Percentiles rank a stretch among this genome's conserved stretches.
These are phyloP conservation scores for Protostelium mycophagum DNA, from an alignment of 78 protist genomes.

Conservation along the genomic window DNA sequence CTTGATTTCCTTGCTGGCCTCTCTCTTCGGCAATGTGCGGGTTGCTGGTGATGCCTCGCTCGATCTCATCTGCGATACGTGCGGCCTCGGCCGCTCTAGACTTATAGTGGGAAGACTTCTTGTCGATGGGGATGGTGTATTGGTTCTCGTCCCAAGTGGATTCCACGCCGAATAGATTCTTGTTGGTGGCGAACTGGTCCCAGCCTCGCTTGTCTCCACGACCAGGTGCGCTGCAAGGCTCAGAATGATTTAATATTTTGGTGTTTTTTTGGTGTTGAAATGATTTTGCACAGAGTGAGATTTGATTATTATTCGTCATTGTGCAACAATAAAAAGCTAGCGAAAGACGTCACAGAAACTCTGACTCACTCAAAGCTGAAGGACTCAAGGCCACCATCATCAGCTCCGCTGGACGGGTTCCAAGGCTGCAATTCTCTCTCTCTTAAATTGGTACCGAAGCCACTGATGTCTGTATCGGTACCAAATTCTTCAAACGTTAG, in stretches of 20 bases:
- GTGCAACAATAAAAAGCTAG: background rate
- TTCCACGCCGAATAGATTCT: conserved; percentile 31
- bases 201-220: conserved; percentile 6
- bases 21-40: conserved; percentile 65
- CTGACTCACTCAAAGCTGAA: background rate
- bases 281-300: background rate
- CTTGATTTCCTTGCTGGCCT: conserved; percentile 8
- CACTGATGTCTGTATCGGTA: conserved; percentile 58
- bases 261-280: too few species aligned
- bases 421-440: conserved; percentile 47
- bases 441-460: conserved; percentile 29
- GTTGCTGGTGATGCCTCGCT: conserved; percentile 44
- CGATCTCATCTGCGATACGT: conserved; percentile 57
- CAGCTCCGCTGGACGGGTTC: background rate
- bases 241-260: background rate
- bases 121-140: conserved; percentile 50
- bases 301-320: background rate
- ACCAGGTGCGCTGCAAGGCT: background rate
- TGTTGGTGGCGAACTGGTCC: conserved; percentile 75
- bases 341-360: too few species aligned
- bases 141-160: conserved; percentile 49
- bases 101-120: conserved; percentile 19
- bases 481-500: conserved; percentile 5
- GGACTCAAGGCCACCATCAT: conserved; percentile 6
- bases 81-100: conserved; percentile 17